Evolutionary conservation across 208 protist species (phyloP), one percentile per base, ranked within the genome.

Genomic region (Leishmania arabica): DNA sequence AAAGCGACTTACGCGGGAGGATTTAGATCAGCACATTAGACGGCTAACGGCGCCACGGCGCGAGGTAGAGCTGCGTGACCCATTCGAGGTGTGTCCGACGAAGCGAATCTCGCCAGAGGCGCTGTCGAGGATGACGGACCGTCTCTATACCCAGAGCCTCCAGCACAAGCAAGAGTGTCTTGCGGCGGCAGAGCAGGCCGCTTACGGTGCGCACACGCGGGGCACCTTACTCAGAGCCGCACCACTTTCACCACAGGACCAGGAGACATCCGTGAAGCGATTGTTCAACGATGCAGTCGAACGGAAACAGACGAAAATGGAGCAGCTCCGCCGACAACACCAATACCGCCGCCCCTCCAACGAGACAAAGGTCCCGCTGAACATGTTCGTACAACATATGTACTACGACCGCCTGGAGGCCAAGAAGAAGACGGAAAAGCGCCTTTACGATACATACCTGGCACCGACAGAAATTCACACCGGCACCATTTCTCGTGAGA

Each of bases 391-490:
- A 34, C 86, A 95, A 76, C 89, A 93, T 73, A 95, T 96, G 91
- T 96, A 96, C 84, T 53, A 83, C 27, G 85, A 91, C 51, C 83
- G 87, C 1, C 83, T 96, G 17, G 83, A 95, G 66, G 78, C 85
- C 17, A 86, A 92, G 75, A 91, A 93, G 78, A 87, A 93, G 13
- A 95, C 87, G n/a, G 89, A 93, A 75, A n/a, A 91, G 79, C 86
- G 87, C 21, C 76, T 96, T 40, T 89, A 93, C 72, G 90, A 96
- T 53, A 89, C 88, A 71, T 96, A 96, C 78, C 90, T 96, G 47
- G 72, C 84, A 1, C 84, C 93, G 24, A 96, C 91, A 27, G 93
- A 94, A 40, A 91, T 93, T 64, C 75, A 72, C 58, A 89, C 58
- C 13, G 77, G 78, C 2, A 87, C 83, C 31, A 89, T 93, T 13